Conservation (phyloP, 495 filamentous ascomycete genomes). For the Stereocaulon alpinum region DNA sequence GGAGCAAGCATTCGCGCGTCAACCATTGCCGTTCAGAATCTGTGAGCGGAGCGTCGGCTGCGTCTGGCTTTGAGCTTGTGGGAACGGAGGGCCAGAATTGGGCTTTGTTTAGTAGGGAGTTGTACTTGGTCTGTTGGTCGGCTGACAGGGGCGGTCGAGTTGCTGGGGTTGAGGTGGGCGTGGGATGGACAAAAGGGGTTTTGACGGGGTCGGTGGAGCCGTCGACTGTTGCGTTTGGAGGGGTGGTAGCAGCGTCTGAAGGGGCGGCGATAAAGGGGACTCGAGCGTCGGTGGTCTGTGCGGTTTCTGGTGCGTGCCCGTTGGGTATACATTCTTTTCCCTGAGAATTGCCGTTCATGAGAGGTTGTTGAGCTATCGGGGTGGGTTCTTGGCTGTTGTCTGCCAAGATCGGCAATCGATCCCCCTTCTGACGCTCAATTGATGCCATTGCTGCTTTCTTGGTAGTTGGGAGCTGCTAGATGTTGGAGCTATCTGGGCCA, state of each 20-base stretch:
- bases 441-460: no score
- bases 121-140: conserved; percentile 80
- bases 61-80: conserved; percentile 44
- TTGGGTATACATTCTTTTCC: neutral
- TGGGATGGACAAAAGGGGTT: conserved; percentile 59
- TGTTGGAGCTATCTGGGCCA: no score
- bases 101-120: conserved; percentile 54
- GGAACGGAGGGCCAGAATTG: conserved; percentile 64
- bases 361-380: neutral
- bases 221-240: conserved; percentile 10
- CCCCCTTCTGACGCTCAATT: no score
- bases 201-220: conserved; percentile 37
- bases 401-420: neutral
- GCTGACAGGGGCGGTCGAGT: conserved; percentile 46
- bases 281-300: neutral
- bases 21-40: conserved; percentile 82
- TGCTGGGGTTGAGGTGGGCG: conserved; percentile 43
- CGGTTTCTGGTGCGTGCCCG: neutral
- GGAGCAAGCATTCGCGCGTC: conserved; percentile 81
- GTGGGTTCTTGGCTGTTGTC: neutral
- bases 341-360: neutral
- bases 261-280: neutral
- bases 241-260: neutral
- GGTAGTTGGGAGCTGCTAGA: no score
- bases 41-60: conserved; percentile 53